A percentile compares a stretch with the other conserved stretches of the same genome.
phyloP scores from a whole-genome alignment of 306 rosid genomes.

The Gynostemma pentaphyllum region DNA sequence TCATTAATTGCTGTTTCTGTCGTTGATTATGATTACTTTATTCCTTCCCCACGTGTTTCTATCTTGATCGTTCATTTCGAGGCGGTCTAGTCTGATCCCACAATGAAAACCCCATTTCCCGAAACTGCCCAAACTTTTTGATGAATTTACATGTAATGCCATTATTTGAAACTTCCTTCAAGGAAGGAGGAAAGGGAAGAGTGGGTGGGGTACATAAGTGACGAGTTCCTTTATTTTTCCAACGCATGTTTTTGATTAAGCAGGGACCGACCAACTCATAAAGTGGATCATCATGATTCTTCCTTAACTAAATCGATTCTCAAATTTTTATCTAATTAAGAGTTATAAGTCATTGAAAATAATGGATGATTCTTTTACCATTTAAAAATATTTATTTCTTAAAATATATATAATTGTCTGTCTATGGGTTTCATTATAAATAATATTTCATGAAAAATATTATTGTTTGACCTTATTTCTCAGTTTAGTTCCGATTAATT shows the following conservation, averaged over 20 bases:
- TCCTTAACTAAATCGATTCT: neutral
- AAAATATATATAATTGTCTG: no score
- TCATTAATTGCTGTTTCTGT: neutral
- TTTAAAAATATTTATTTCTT: no score
- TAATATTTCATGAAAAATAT: no score
- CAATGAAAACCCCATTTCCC: neutral
- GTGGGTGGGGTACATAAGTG: neutral
- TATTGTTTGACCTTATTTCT: no score
- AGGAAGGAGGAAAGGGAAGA: neutral
- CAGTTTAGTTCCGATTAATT: no score
- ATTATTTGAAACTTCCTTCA: neutral
- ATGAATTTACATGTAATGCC: neutral
- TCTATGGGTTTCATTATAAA: no score
- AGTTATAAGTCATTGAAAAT: no score
- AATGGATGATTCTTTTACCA: no score
- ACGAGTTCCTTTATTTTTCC: neutral
- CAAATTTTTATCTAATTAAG: no score
- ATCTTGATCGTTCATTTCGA: neutral
- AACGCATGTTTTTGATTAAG: neutral
- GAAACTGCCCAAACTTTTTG: neutral
- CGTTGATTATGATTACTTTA: neutral
- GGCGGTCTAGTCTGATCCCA: neutral
- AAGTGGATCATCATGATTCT: neutral
- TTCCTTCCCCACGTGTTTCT: neutral
- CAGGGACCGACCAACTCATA: constrained; percentile 6